phyloP scores from a whole-genome alignment of 2,329 filamentous ascomycete genomes.

The Xylaria sp. region DNA sequence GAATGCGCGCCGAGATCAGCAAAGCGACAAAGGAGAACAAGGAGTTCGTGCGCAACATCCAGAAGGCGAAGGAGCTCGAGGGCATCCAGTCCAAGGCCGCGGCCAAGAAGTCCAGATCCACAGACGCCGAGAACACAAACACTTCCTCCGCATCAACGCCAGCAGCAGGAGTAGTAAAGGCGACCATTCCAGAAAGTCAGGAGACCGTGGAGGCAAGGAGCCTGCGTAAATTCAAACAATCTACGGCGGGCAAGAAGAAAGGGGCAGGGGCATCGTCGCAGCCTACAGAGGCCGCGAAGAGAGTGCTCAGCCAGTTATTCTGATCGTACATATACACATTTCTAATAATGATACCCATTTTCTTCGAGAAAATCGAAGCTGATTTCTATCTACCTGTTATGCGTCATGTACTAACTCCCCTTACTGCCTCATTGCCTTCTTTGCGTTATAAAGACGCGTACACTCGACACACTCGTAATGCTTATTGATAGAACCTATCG shows the following conservation, averaged over 20 bases:
- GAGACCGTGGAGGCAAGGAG: constrained; percentile 26
- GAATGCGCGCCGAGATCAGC: constrained; percentile 78
- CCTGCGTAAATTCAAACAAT: constrained; percentile 40
- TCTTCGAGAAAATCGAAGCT: background rate
- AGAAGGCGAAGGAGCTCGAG: constrained; percentile 79
- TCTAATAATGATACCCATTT: constrained; percentile 38
- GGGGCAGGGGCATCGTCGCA: too few relatives aligned
- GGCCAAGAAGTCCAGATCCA: constrained; percentile 49
- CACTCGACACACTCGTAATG: too few relatives aligned
- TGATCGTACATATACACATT: constrained; percentile 26
- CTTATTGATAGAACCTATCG: too few relatives aligned
- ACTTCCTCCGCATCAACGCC: background rate
- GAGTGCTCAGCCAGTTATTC: constrained; percentile 42
- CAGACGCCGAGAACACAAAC: constrained; percentile 25
- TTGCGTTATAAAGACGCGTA: too few relatives aligned
- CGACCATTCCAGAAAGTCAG: too few relatives aligned
- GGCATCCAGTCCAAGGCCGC: constrained; percentile 70
- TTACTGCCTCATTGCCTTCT: too few relatives aligned
- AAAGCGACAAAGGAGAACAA: constrained; percentile 80
- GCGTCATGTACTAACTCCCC: too few relatives aligned
- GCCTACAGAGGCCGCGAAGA: constrained; percentile 38
- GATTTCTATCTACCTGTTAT: too few relatives aligned
- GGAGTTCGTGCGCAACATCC: constrained; percentile 78
- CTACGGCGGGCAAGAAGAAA: constrained; percentile 37
- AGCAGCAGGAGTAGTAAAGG: too few relatives aligned